Conservation (phyloP, 768 basidiomycete species). For the Panellus pusillus region DNA sequence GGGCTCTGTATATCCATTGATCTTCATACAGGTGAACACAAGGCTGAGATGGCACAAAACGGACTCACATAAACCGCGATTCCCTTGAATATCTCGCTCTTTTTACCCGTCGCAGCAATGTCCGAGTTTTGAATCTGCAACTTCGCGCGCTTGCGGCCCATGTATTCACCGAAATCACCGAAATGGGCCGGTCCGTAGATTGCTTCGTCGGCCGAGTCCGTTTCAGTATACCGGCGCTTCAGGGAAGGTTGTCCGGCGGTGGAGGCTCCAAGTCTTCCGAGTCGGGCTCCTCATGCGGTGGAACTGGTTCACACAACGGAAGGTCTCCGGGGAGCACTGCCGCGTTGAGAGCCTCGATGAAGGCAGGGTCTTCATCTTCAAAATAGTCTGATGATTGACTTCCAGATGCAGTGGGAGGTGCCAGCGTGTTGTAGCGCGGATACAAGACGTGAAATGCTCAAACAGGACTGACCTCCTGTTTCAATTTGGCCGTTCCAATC, state of each 20-base stretch:
- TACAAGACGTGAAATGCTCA: too few species aligned
- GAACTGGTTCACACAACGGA: slow-evolving; percentile 12
- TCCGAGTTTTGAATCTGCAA: slow-evolving; percentile 75
- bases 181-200: slow-evolving; percentile 80
- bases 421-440: slow-evolving; percentile 1
- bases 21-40: slow-evolving; percentile 41
- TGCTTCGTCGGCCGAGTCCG: slow-evolving; percentile 34
- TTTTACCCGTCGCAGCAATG: slow-evolving; percentile 27
- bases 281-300: slow-evolving; percentile 12
- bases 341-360: slow-evolving; percentile 47
- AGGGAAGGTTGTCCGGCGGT: slow-evolving; percentile 40
- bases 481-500: too few species aligned
- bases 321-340: slow-evolving; percentile 51
- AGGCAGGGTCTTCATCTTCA: slow-evolving; percentile 53
- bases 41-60: neutral
- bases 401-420: slow-evolving; percentile 21
- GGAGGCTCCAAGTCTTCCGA: slow-evolving; percentile 34
- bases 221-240: slow-evolving; percentile 38
- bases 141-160: slow-evolving; percentile 89
- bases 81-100: slow-evolving; percentile 65
- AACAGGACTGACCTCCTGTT: too few species aligned
- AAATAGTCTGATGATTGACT: slow-evolving; percentile 55
- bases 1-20: slow-evolving; percentile 88
- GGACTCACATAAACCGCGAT: slow-evolving; percentile 77
- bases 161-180: slow-evolving; percentile 85